phyloP scores from a whole-genome alignment of 331 rosid genomes.

The Pyrus hybrid region DNA sequence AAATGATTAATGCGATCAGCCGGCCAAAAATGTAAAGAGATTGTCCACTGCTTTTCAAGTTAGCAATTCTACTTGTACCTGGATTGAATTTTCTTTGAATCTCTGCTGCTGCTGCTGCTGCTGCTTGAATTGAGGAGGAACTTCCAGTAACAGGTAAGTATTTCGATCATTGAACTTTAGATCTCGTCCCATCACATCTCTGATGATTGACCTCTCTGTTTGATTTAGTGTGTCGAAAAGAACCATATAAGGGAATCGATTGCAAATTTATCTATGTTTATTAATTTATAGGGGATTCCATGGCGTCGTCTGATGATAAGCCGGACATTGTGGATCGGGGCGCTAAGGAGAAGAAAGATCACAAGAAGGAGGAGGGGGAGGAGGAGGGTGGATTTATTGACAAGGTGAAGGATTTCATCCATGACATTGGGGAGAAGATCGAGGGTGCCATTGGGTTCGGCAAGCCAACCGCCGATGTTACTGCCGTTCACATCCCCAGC shows the following conservation, averaged over 20 bases:
- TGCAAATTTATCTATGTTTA: background rate
- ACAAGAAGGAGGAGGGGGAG: slow-evolving; percentile 43
- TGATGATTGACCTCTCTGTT: too few relatives aligned
- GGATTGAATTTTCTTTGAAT: background rate
- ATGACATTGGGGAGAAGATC: slow-evolving; percentile 90
- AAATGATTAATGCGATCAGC: background rate
- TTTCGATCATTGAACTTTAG: background rate
- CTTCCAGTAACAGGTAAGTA: background rate
- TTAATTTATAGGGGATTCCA: background rate
- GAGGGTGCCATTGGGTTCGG: slow-evolving; percentile 82
- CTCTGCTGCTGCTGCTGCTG: background rate
- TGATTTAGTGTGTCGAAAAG: too few relatives aligned
- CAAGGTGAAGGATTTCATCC: slow-evolving; percentile 91
- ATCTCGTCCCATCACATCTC: background rate
- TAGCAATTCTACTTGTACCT: background rate
- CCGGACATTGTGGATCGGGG: slow-evolving; percentile 56
- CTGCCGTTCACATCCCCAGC: slow-evolving; percentile 51
- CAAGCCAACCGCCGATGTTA: slow-evolving; percentile 85
- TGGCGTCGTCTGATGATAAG: slow-evolving; percentile 41
- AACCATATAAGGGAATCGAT: background rate
- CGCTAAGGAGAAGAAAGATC: slow-evolving; percentile 35
- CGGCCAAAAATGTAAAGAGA: background rate
- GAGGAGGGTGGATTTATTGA: slow-evolving; percentile 72
- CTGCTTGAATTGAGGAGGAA: background rate
- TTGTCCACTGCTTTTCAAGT: background rate